Base-by-base conservation (phyloP, 441 rosid genomes). In the Melastoma candidum region DNA sequence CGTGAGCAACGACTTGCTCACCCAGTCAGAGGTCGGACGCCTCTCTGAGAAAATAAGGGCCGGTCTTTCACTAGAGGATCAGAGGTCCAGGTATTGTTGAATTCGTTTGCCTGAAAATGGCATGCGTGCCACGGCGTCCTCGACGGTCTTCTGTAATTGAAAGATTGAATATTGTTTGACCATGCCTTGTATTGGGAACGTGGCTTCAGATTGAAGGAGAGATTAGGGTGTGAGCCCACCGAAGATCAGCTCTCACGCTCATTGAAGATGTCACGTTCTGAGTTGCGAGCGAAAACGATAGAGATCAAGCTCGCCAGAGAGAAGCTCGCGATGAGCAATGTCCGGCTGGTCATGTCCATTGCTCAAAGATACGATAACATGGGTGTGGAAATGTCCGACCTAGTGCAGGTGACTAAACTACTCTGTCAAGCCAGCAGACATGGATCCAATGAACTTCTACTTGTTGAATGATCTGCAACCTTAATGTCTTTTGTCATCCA, bases 311-410 rank as follows among this genome's bases (percentile, higher is more conserved):
- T 86, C 74, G 99, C 99, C 0, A 81, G 85, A 69, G 97, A 89
- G 61, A 93, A 84, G 74, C 72, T 93, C 64, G 90, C 97, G 50
- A 89, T 86, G 99, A 84, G 90, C 75, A 93, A 93, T 68, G 96
- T 93, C 48, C 97, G 99, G 57, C 74, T 93, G 47, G 99, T 93
- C 63, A 70, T 89, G 88, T 89, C 96, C 39, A 89, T 93, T 41
- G 99, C 99, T 70, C 93, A 89, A 66, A 75, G 78, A 71, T 84
- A 89, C 22, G 81, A 84, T 63, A 80, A 80, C 74, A 74, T 81
- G 95, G 99, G 93, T 56, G 84, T 81, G 48, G 88, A 93, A 74
- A 82, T 93, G 97, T 71, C 90, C 64, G 99, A 93, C 74, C 97
- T 93, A 68, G 90, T 93, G 69, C 99, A 93, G 95, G 97, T 88